Base-by-base conservation (phyloP, 2,329 filamentous ascomycete species). In the Metarhizium anisopliae region DNA sequence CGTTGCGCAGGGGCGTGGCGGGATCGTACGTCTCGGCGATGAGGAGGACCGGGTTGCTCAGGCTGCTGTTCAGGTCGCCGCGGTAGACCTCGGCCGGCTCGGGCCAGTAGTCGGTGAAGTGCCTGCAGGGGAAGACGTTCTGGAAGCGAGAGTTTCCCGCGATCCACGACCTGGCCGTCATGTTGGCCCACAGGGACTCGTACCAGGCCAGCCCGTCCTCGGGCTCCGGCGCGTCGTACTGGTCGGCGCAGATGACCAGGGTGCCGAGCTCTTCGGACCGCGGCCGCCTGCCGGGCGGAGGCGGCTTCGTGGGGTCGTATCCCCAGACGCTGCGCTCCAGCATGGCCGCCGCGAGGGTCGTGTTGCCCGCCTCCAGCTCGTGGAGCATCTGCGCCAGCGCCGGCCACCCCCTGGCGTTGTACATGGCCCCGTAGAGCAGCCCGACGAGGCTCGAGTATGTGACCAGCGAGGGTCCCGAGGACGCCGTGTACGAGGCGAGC, bases 11-110 rank as follows among this genome's bases (percentile, higher is more conserved):
- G 4, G 77, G 77, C 6, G 77, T 79, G 2, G 76, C 76, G 0
- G 77, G 76, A 56, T 79, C 77, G 55, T 79, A 74, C 5, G 73
- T 74, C 66, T 76, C 75, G 1, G 76, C 75, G 43, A 79, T 73
- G 43, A 80, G 66, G 43, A 79, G 61, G 2, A 79, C 64, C 0
- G 77, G 75, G 55, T 74, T 59, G 29, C 67, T 70, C 8, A 79
- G 69, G 0, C 72, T 72, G 51, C 70, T 61, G 62, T 76, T 74
- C 32, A 79, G 63, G 50, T 72, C 69, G 13, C 76, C 77, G 3
- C 76, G 72, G 59, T 72, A 79, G 5, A 76, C 74, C 55, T 77
- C 77, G 0, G 74, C 75, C 0, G 73, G 71, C 16, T 69, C 43
- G 2, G 75, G 73, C 76, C 77, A 79, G 59, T 75, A 75, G 1